These are phyloP conservation scores for Murraya paniculata DNA, from an alignment of 345 rosid genomes.

Conservation along the genomic window DNA sequence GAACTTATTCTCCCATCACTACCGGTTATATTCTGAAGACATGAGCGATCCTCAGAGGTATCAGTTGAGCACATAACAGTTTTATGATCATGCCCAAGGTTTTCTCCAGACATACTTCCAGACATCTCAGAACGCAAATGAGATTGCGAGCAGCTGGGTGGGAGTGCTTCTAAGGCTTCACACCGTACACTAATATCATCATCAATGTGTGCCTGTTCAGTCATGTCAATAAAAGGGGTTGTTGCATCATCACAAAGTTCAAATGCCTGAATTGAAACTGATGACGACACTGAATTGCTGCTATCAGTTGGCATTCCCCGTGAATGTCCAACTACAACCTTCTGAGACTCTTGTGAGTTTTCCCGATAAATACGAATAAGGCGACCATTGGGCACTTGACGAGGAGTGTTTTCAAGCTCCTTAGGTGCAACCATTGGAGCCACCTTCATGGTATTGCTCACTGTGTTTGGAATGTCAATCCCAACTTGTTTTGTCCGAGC, in stretches of 20 bases:
- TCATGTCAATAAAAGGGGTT: conserved; percentile 55
- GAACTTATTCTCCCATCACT: conserved; percentile 28
- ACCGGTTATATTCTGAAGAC: conserved; percentile 24
- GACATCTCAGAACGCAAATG: conserved; percentile 26
- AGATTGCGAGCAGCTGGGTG: conserved; percentile 30
- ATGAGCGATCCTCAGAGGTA: conserved; percentile 29
- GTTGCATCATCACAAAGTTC: conserved; percentile 82
- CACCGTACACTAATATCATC: conserved; percentile 29
- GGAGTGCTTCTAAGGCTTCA: conserved; percentile 38
- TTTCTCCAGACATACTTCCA: conserved; percentile 32
- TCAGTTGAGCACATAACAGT: conserved; percentile 32
- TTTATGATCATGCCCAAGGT: conserved; percentile 25
- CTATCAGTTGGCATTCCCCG: conserved; percentile 64
- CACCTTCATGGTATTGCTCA: conserved; percentile 28
- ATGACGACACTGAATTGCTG: conserved; percentile 74
- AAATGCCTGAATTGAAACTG: conserved; percentile 71
- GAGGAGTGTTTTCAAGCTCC: conserved; percentile 40
- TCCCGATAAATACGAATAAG: conserved; percentile 28
- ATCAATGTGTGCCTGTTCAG: conserved; percentile 40
- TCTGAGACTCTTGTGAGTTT: conserved; percentile 36
- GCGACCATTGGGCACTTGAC: conserved; percentile 25
- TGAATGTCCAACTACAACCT: conserved; percentile 38
- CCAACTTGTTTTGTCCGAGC: conserved; percentile 49
- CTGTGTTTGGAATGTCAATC: conserved; percentile 42
- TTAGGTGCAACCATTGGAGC: conserved; percentile 31